Conservation (phyloP, 495 filamentous ascomycete genomes). For the Aspergillus sparsus region DNA sequence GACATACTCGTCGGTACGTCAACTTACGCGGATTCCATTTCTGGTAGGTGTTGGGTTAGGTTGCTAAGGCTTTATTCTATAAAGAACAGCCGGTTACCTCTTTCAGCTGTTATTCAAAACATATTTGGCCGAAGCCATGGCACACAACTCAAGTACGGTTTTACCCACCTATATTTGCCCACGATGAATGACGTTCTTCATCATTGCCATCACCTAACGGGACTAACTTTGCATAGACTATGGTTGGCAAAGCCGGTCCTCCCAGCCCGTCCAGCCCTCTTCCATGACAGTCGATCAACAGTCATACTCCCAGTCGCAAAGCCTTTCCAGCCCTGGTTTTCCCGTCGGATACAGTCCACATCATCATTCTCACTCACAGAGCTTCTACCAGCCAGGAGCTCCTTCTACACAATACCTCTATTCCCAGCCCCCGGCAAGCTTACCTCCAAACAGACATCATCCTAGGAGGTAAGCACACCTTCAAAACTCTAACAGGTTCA, state of each 20-base stretch:
- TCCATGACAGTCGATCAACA: slow-evolving; percentile 29
- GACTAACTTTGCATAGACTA: slow-evolving; percentile 27
- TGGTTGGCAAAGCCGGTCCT: slow-evolving; percentile 28
- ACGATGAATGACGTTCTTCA: neutral
- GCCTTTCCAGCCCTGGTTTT: slow-evolving; percentile 21
- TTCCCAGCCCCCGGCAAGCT: slow-evolving; percentile 15
- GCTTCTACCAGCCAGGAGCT: slow-evolving; percentile 24
- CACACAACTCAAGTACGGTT: slow-evolving; percentile 29
- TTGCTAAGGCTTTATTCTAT: neutral
- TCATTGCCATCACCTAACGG: neutral
- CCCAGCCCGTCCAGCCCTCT: slow-evolving; percentile 26
- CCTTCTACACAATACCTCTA: slow-evolving; percentile 29
- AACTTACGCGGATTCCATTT: too few species aligned
- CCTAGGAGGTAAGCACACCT: slow-evolving; percentile 25
- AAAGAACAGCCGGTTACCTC: neutral
- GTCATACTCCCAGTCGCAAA: slow-evolving; percentile 23
- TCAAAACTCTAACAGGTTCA: neutral
- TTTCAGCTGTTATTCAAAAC: neutral
- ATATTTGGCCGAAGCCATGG: slow-evolving; percentile 22
- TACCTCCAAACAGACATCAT: slow-evolving; percentile 24
- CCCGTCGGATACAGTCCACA: slow-evolving; percentile 21
- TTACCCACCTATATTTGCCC: neutral
- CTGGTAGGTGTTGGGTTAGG: too few species aligned
- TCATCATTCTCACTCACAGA: slow-evolving; percentile 20
- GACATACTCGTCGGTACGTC: too few species aligned